Evolutionary conservation across 2,329 filamentous ascomycete genomes (phyloP), one percentile per base, ranked within the genome.

Genomic region (Boeremia exigua): DNA sequence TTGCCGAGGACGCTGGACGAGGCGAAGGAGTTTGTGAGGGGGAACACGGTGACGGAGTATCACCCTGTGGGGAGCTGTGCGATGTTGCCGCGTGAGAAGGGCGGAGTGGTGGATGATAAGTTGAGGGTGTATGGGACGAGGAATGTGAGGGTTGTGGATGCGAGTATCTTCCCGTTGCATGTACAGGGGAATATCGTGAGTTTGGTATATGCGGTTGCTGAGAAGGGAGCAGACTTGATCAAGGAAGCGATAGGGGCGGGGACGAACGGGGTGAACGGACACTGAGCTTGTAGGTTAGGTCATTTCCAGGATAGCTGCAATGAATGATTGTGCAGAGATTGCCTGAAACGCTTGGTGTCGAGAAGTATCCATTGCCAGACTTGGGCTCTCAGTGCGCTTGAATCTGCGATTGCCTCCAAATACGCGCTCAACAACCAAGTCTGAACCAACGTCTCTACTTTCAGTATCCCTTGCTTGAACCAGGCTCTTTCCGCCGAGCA

Each of bases 11-110:
- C 50, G 23, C 48, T 69, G 25, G 69, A 71, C 29, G 59, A 68
- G 40, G 64, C 66, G n/a, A 69, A 66, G 34, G 46, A 61, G 9
- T 51, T 60, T 43, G 63, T 58, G 38, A 11, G 40, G 9, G 33
- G 17, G 2, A 64, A 62, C 8, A 66, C 66, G 3, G 54, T 64
- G 1, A 70, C 66, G 0, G 70, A 74, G 46, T 73, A 70, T 17
- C 69, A 75, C 48, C 68, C 71, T 2, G 48, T 68, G 5, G 67
- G 72, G 7, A 69, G 68, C 1, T 72, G 69, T 36, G 62, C 63
- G 7, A 76, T 74, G 73, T 48, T 73, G 43, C 70, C 71, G 5
- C 60, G 53, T 27, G 70, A 69, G 42, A 69, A 70, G 40, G 70
- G 68, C 3, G 69, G 67, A 15, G 66, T 70, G 9, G 67, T 74